Conservation (phyloP, 768 basidiomycete genomes). For the Pleurotus platypus region DNA sequence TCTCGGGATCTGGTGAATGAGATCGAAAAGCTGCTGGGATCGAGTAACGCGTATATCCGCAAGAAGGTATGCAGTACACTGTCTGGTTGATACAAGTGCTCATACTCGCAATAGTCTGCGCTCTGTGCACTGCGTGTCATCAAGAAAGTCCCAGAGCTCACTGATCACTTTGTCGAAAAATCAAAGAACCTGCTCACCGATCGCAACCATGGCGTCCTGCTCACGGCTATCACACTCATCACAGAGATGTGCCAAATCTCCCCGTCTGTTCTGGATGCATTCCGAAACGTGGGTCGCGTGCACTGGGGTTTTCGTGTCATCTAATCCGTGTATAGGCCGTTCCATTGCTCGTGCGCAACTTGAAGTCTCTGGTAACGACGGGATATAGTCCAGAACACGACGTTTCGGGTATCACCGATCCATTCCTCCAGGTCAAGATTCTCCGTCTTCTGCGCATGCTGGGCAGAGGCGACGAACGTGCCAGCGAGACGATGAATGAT, state of each 20-base stretch:
- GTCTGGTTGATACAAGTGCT: slow-evolving; percentile 7
- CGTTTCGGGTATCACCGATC: slow-evolving; percentile 98
- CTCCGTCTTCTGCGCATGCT: slow-evolving; percentile 86
- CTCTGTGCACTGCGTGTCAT: slow-evolving; percentile 92
- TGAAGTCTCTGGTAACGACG: slow-evolving; percentile 92
- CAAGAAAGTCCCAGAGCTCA: slow-evolving; percentile 93
- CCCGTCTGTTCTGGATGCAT: slow-evolving; percentile 70
- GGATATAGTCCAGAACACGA: slow-evolving; percentile 99
- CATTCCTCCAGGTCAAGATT: slow-evolving; percentile 92
- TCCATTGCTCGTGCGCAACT: slow-evolving; percentile 87
- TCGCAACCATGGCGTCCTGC: slow-evolving; percentile 93
- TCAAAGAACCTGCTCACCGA: slow-evolving; percentile 91
- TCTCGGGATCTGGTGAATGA: slow-evolving; percentile 96
- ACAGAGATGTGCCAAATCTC: slow-evolving; percentile 92
- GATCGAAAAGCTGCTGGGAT: slow-evolving; percentile 95
- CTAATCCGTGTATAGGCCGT: slow-evolving; percentile 58
- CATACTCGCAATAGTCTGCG: slow-evolving; percentile 61
- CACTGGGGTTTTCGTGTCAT: not conserved
- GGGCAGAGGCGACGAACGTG: slow-evolving; percentile 78
- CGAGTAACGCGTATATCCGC: slow-evolving; percentile 97
- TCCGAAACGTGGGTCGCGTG: slow-evolving; percentile 68
- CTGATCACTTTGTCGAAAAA: slow-evolving; percentile 87
- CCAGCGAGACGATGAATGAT: slow-evolving; percentile 97
- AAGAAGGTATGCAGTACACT: slow-evolving; percentile 71
- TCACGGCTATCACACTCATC: slow-evolving; percentile 91